Conservation (phyloP, 495 filamentous ascomycete species). For the Aspergillus egyptiacus region DNA sequence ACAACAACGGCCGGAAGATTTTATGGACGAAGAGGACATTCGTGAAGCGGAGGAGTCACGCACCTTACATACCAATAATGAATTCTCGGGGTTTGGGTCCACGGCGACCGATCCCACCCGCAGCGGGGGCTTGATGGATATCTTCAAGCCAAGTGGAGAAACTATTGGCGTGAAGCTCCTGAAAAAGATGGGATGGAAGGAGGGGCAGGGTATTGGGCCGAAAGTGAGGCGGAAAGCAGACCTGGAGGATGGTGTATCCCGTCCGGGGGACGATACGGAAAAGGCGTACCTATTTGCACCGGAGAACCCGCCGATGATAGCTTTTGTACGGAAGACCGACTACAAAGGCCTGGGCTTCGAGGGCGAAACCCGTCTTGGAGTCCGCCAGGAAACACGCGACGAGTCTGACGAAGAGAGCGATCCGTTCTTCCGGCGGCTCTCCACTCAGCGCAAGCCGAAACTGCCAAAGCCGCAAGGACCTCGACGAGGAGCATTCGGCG, state of each 20-base stretch:
- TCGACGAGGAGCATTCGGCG: conserved; percentile 66
- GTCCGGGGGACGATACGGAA: conserved; percentile 30
- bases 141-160: conserved; percentile 69
- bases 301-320: conserved; percentile 70
- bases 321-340: conserved; percentile 70
- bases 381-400: conserved; percentile 29
- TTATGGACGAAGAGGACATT: conserved; percentile 97
- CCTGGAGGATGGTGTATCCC: conserved; percentile 48
- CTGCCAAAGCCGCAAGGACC: conserved; percentile 45
- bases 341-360: conserved; percentile 76
- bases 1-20: conserved; percentile 76
- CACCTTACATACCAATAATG: conserved; percentile 61
- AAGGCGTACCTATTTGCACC: conserved; percentile 82
- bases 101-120: conserved; percentile 51
- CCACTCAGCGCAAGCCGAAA: conserved; percentile 23
- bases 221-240: conserved; percentile 74
- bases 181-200: conserved; percentile 93
- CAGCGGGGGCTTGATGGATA: conserved; percentile 61
- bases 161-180: conserved; percentile 86
- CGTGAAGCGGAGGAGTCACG: conserved; percentile 76
- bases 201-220: conserved; percentile 87
- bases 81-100: conserved; percentile 72
- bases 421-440: conserved; percentile 36
- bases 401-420: conserved; percentile 43
- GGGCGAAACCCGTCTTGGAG: conserved; percentile 54